Conservation (phyloP, 2,329 filamentous ascomycete genomes). For the Cytospora piceae region DNA sequence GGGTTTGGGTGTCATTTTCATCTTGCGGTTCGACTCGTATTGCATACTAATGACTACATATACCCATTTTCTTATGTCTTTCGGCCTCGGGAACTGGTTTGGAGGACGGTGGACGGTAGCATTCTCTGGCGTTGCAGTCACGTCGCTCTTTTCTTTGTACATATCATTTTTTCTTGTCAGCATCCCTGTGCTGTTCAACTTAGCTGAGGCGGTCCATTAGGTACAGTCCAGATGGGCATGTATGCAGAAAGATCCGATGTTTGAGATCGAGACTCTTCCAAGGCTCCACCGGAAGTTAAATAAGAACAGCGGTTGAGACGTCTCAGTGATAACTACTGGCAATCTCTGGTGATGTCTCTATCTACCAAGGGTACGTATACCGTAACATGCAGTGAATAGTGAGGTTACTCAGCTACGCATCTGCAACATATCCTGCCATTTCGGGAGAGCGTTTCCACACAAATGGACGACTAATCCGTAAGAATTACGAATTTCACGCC, state of each 20-base stretch:
- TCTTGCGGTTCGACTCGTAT: conserved; percentile 1
- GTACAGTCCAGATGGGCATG: not conserved
- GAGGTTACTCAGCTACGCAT: too few relatives aligned
- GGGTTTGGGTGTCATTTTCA: not conserved
- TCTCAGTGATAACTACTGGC: not conserved
- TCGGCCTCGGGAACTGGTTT: not conserved
- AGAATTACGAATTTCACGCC: not conserved
- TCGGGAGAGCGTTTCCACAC: not conserved
- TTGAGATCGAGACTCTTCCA: not conserved
- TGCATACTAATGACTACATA: conserved; percentile 27
- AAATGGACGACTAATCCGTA: not conserved
- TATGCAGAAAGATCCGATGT: not conserved
- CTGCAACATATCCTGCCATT: too few relatives aligned
- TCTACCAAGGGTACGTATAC: too few relatives aligned
- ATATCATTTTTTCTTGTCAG: not conserved
- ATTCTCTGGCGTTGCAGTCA: not conserved
- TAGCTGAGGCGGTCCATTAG: not conserved
- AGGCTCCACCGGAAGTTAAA: not conserved
- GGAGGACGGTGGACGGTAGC: not conserved
- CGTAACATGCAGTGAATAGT: too few relatives aligned
- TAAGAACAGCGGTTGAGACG: not conserved
- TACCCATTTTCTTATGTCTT: conserved; percentile 26
- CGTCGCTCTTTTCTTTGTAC: not conserved
- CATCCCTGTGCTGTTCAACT: not conserved
- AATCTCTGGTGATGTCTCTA: not conserved